Evolutionary conservation across 2,329 filamentous ascomycete species (phyloP), one percentile per base, ranked within the genome.

Genomic region (Fusarium cyanostomum): DNA sequence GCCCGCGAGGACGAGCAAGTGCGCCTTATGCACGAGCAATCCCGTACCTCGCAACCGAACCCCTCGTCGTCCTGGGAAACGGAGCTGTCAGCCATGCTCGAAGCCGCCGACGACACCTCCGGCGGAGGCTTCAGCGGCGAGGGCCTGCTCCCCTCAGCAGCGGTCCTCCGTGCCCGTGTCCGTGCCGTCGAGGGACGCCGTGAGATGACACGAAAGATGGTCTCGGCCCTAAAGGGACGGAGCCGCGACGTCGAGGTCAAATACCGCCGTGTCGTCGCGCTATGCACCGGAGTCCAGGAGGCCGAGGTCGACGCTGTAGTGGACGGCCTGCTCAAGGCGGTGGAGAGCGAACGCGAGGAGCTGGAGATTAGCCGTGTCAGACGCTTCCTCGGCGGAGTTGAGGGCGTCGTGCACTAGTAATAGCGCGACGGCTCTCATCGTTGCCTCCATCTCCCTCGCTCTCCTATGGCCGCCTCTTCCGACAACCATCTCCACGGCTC

Each of bases 171-270:
- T 26, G 88, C 91, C 30, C 83, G 90, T 7, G 80, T 93, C 16
- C 84, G 86, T 35, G 91, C 91, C 4, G 90, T 97, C 59, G 83
- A 86, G 53, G 79, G 81, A 11, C 88, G 92, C 42, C 92, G 92
- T 39, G 82, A 84, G 37, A 81, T 84, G 15, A 86, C 95, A 11
- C 81, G 86, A 50, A 85, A 86, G 46, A 86, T 90, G 67, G 89
- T 92, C 2, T 84, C 85, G 15, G 85, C 85, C 7, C 83, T 99
- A 8, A 89, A 92, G 73, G 89, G 89, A 27, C 88, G 91, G 58
- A 94, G 92, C 68, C 89, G 88, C 5, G 93, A 97, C 51, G 83
- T 96, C 4, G 94, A 97, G 72, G 83, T 90, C 66, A 92, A 95
- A 77, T 97, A 97, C 74, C 86, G 93, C 24, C 91, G 90, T 66